phyloP scores from a whole-genome alignment of 768 basidiomycete genomes.

The Lanmaoa rubissima region DNA sequence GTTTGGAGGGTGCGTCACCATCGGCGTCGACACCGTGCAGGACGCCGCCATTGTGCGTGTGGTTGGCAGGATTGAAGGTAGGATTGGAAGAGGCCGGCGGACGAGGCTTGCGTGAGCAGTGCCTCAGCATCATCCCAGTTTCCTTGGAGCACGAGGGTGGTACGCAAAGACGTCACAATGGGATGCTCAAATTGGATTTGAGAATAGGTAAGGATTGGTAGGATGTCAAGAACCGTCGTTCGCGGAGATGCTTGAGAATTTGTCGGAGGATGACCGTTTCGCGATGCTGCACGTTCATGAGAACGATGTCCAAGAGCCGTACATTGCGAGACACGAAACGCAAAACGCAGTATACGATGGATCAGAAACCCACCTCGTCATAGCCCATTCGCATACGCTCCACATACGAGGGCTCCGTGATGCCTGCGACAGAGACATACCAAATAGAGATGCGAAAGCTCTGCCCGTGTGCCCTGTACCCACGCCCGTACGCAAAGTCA shows the following conservation, averaged over 20 bases:
- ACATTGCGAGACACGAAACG: too few relatives aligned
- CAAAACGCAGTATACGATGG: too few relatives aligned
- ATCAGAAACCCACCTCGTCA: constrained; percentile 54
- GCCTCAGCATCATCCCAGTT: constrained; percentile 59
- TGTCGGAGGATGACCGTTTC: constrained; percentile 66
- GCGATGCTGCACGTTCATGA: constrained; percentile 46
- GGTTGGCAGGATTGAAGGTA: constrained; percentile 57
- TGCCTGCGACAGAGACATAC: constrained; percentile 64
- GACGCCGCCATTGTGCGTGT: constrained; percentile 58
- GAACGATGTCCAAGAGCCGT: not conserved
- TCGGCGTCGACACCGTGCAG: constrained; percentile 60
- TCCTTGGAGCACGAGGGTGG: too few relatives aligned
- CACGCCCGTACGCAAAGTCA: not conserved
- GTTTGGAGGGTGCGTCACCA: constrained; percentile 59
- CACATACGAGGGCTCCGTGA: constrained; percentile 55
- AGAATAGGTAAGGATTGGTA: too few relatives aligned
- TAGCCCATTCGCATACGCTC: constrained; percentile 50
- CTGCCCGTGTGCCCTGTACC: constrained; percentile 59
- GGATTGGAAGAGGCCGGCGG: constrained; percentile 58
- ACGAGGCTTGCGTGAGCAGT: constrained; percentile 47
- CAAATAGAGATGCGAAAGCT: constrained; percentile 81
- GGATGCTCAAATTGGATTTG: too few relatives aligned
- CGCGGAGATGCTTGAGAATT: constrained; percentile 56
- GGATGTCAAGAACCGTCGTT: constrained; percentile 66
- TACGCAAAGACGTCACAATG: too few relatives aligned